phyloP scores from a whole-genome alignment of 495 filamentous ascomycete species.

The Penicillium coprophilum region DNA sequence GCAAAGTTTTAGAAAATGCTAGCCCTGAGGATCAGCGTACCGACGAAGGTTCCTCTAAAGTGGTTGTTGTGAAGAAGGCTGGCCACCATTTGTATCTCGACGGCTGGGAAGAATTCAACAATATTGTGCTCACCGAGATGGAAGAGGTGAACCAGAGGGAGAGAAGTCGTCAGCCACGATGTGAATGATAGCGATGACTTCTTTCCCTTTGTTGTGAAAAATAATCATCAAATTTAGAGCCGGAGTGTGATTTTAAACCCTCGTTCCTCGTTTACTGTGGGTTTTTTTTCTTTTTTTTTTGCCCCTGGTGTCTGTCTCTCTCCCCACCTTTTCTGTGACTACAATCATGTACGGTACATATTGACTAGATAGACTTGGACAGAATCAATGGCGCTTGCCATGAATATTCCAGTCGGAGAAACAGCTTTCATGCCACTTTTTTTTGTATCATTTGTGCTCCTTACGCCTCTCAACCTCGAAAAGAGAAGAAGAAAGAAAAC shows the following conservation, averaged over 20 bases:
- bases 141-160: conserved; percentile 61
- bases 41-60: conserved; percentile 81
- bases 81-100: conserved; percentile 95
- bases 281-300: conserved; percentile 2
- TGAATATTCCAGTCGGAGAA: conserved; percentile 6
- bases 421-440: not conserved
- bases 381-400: not conserved
- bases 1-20: conserved; percentile 54
- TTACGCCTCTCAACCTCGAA: not conserved
- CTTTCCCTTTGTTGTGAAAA: conserved; percentile 6
- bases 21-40: conserved; percentile 65
- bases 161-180: conserved; percentile 21
- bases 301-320: conserved; percentile 5
- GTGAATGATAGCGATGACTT: not conserved
- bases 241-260: conserved; percentile 11
- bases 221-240: conserved; percentile 15
- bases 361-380: conserved; percentile 19
- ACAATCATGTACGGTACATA: conserved; percentile 8
- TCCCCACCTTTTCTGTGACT: not conserved
- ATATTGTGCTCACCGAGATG: conserved; percentile 72
- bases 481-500: conserved; percentile 2
- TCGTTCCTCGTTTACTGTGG: conserved; percentile 2
- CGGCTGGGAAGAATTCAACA: conserved; percentile 86
- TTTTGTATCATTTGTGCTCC: conserved; percentile 6
- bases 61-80: conserved; percentile 76